Base-by-base conservation (phyloP, 768 basidiomycete genomes). In the Boletellus emodensis region DNA sequence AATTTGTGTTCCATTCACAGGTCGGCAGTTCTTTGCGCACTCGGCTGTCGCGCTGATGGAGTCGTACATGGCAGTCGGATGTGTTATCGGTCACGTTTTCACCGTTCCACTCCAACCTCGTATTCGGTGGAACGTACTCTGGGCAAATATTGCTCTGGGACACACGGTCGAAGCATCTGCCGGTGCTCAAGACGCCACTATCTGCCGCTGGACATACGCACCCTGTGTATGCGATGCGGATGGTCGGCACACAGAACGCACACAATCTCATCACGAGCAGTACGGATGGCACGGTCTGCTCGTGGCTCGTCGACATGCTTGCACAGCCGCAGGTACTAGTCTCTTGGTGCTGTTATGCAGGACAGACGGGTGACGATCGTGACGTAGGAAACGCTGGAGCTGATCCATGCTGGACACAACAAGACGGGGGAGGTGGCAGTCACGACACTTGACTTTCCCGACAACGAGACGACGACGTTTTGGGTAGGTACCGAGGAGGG, bases 401-500 rank as follows among this genome's bases (percentile, higher is more conserved):
- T 99, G 3, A 71, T 87, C 4, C 91, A 94, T 58, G 79, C 86
- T 1, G 91, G 90, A 0, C 94, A 98, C 65, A 91, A 87, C 74
- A 98, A 97, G 74, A 98, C 96, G 0, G 90, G 89, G 40, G 96
- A 99, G 67, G 94, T 99, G 2, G 87, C 94, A 2, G 89, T 98
- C 54, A 98, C 96, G 0, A 81, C 86, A 0, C 77, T 98, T 30
- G 92, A 95, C 64, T 97, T 98, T 71, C 93, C 95, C 0, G 87
- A 90, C 60, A 94, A 91, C 63, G 96, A 98, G 70, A 95, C 94
- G 2, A 90, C 94, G 1, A 92, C 93, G 11, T 96, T 98, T 73
- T 95, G 89, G 84, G 88, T 96, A 18, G 96, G 96, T 0, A 99
- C 96, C 4, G 96, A 99, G 68, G 96, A 99, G 72, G 96, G 96